Conservation (phyloP, 2,329 filamentous ascomycete species). For the Pyrenophora teres region DNA sequence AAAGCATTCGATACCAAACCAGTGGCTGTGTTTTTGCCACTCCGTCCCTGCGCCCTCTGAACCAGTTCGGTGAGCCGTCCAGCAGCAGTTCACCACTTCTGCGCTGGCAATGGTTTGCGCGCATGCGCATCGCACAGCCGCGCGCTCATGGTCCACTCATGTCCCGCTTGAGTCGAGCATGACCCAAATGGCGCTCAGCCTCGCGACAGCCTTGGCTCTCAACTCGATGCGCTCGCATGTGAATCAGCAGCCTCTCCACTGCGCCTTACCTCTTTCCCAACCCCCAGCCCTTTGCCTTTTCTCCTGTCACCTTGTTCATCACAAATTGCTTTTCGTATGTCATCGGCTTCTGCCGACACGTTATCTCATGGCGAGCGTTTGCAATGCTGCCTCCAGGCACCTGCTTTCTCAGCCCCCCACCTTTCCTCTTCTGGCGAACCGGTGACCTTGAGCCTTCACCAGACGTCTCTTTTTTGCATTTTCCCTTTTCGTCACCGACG, state of each 20-base stretch:
- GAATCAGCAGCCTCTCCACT: constrained; percentile 8
- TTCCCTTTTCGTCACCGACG: constrained; percentile 17
- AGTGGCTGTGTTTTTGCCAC: background rate
- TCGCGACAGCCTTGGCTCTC: constrained; percentile 4
- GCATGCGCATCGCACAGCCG: constrained; percentile 16
- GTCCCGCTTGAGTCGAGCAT: background rate
- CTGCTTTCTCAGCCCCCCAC: constrained; percentile 11
- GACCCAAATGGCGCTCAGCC: constrained; percentile 14
- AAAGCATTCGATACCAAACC: background rate
- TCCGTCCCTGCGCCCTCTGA: background rate
- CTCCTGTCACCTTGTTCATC: background rate
- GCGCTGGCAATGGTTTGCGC: constrained; percentile 15
- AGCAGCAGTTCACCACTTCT: constrained; percentile 7
- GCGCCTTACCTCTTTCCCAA: constrained; percentile 11
- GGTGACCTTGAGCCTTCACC: constrained; percentile 33
- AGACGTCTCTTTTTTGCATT: constrained; percentile 7
- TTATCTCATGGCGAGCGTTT: background rate
- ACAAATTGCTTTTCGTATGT: background rate
- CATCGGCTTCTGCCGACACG: constrained; percentile 4
- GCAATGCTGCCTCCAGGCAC: constrained; percentile 18
- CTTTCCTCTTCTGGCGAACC: constrained; percentile 24
- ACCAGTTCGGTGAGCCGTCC: background rate
- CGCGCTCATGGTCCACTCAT: background rate
- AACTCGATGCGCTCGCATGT: constrained; percentile 2
- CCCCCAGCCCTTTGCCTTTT: constrained; percentile 17